Evolutionary conservation across 139 green algal species (phyloP).

Genomic region (Tetratostichococcus sp.): DNA sequence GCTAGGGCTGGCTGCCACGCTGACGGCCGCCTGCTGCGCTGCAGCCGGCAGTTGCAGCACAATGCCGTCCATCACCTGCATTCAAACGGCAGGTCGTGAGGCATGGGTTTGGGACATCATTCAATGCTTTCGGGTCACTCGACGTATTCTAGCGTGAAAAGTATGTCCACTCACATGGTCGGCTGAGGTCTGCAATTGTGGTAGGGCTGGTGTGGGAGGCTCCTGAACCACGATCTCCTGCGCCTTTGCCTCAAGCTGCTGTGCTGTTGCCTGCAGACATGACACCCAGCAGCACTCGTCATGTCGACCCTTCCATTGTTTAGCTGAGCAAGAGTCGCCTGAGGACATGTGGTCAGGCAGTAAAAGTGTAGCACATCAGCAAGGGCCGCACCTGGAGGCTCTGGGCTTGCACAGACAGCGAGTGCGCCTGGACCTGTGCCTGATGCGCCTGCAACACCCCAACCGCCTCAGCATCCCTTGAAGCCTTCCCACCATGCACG

Average conservation of each 20-base stretch:
- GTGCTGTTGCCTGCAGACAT: constrained; percentile 6
- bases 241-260: constrained; percentile 22
- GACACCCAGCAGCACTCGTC: neutral
- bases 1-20: neutral
- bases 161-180: neutral
- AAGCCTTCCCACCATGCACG: no score
- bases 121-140: no score
- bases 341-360: no score
- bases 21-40: neutral
- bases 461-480: no score
- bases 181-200: neutral
- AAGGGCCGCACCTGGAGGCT: constrained; percentile 1
- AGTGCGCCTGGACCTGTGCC: constrained; percentile 40
- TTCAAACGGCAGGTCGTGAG: no score
- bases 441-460: constrained; percentile 38
- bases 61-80: neutral
- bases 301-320: no score
- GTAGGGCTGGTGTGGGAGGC: neutral
- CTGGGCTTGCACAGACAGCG: constrained; percentile 20
- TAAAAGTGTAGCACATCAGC: neutral
- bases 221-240: neutral
- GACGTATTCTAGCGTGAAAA: no score
- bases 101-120: no score
- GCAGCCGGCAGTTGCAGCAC: neutral
- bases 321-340: no score